phyloP scores from a whole-genome alignment of 2,329 filamentous ascomycete species.

The Fusarium pseudocircinatum region DNA sequence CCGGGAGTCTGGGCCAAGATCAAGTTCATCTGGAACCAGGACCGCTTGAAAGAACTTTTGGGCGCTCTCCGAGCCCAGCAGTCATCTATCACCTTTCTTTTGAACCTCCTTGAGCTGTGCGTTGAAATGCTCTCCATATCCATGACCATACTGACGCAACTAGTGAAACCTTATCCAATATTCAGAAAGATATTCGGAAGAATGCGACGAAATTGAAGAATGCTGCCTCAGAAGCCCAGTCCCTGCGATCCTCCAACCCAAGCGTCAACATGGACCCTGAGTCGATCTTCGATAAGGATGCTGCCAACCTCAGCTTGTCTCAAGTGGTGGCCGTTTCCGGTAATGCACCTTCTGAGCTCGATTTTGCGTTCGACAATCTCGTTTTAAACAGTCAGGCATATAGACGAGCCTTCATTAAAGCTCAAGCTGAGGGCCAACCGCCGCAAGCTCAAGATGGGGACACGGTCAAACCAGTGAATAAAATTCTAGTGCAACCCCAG shows the following conservation, averaged over 20 bases:
- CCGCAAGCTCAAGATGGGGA: no score
- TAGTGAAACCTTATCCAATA: neutral
- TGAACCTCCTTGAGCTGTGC: neutral
- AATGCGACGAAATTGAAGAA: accelerated
- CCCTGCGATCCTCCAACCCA: accelerated
- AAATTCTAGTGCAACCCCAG: accelerated
- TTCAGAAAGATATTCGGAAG: accelerated
- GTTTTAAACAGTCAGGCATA: neutral
- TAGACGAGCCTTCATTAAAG: accelerated
- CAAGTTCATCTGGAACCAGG: conserved; percentile 12
- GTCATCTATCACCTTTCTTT: neutral
- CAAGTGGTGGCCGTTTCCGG: accelerated
- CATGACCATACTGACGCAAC: accelerated
- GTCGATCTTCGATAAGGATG: accelerated
- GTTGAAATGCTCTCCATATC: accelerated
- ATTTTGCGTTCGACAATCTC: neutral
- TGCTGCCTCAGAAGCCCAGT: neutral
- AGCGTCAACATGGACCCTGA: accelerated
- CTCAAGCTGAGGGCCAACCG: accelerated
- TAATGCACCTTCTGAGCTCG: neutral
- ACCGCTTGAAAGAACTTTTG: neutral
- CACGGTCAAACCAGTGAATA: no score
- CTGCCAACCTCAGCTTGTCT: accelerated
- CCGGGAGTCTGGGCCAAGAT: neutral
- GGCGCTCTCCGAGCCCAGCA: neutral